Conservation (phyloP, 805 yeast species). For the Kuraishia piskuri region DNA sequence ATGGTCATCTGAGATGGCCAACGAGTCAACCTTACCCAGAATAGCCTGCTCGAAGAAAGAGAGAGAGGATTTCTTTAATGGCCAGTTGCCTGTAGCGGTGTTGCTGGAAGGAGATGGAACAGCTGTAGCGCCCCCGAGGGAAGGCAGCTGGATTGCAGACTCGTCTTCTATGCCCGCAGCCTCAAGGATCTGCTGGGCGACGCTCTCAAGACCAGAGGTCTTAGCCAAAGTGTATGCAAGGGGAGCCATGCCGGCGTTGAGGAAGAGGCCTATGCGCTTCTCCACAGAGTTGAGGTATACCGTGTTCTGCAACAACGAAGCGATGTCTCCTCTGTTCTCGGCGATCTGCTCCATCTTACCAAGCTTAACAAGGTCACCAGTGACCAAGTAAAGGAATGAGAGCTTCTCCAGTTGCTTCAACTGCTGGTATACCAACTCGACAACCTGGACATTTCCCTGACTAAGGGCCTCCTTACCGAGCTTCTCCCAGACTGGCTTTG, state of each 20-base stretch:
- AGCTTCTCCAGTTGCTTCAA: constrained; percentile 80
- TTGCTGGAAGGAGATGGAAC: constrained; percentile 40
- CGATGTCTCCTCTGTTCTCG: constrained; percentile 73
- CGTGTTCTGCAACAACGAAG: constrained; percentile 77
- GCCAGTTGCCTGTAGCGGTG: constrained; percentile 59
- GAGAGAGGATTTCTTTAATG: constrained; percentile 59
- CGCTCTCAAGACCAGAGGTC: constrained; percentile 68
- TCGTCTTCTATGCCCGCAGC: constrained; percentile 54
- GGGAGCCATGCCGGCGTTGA: constrained; percentile 74
- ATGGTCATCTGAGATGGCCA: constrained; percentile 29
- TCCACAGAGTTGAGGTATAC: constrained; percentile 68
- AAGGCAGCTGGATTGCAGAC: constrained; percentile 59
- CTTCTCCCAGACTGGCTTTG: constrained; percentile 65
- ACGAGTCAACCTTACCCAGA: constrained; percentile 65
- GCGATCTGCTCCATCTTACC: constrained; percentile 85
- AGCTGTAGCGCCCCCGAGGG: constrained; percentile 29
- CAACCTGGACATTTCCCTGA: constrained; percentile 83
- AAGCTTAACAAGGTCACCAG: constrained; percentile 74
- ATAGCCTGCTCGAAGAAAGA: constrained; percentile 84
- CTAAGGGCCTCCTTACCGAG: constrained; percentile 78
- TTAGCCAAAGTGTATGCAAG: constrained; percentile 92
- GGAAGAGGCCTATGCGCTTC: constrained; percentile 64
- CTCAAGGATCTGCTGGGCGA: constrained; percentile 64
- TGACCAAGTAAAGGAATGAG: constrained; percentile 76
- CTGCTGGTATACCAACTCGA: constrained; percentile 84